phyloP scores from a whole-genome alignment of 148 eudicot species.

The Camellia japonica region DNA sequence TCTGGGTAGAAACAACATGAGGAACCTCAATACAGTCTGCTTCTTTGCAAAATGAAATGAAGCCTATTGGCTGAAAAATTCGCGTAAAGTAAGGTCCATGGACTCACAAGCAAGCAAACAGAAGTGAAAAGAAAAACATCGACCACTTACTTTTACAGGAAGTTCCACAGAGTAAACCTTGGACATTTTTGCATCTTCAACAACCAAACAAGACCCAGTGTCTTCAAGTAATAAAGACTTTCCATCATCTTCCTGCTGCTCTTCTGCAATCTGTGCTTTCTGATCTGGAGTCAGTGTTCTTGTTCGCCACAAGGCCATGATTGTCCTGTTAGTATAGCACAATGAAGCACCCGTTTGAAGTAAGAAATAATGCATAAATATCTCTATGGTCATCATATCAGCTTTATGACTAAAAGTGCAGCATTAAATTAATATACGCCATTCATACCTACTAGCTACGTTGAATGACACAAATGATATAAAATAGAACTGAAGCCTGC shows the following conservation, averaged over 20 bases:
- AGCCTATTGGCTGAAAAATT: not conserved
- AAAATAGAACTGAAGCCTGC: conserved; percentile 76
- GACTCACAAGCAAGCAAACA: not conserved
- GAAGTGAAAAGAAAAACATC: conserved; percentile 12
- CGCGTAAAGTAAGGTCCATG: not conserved
- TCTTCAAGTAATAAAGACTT: conserved; percentile 34
- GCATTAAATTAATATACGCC: not conserved
- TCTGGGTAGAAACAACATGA: not conserved
- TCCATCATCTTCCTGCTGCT: conserved; percentile 53
- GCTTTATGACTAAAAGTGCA: not conserved
- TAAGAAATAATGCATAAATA: not conserved
- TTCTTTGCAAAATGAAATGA: not conserved
- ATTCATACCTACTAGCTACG: conserved; percentile 63
- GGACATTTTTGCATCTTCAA: conserved; percentile 55
- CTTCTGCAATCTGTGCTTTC: conserved; percentile 54
- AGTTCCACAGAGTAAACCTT: conserved; percentile 55
- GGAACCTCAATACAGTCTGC: not conserved
- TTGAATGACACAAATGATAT: conserved; percentile 75
- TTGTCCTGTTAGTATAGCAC: conserved; percentile 49
- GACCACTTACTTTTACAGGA: conserved; percentile 64
- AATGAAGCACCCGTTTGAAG: not conserved
- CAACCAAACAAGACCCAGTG: conserved; percentile 29
- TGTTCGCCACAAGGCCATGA: conserved; percentile 82
- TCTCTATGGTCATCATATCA: not conserved
- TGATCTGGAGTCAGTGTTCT: conserved; percentile 57